Evolutionary conservation across 1,284 basidiomycete genomes (phyloP), one percentile per base, ranked within the genome.

Genomic region (Irpex sp.): DNA sequence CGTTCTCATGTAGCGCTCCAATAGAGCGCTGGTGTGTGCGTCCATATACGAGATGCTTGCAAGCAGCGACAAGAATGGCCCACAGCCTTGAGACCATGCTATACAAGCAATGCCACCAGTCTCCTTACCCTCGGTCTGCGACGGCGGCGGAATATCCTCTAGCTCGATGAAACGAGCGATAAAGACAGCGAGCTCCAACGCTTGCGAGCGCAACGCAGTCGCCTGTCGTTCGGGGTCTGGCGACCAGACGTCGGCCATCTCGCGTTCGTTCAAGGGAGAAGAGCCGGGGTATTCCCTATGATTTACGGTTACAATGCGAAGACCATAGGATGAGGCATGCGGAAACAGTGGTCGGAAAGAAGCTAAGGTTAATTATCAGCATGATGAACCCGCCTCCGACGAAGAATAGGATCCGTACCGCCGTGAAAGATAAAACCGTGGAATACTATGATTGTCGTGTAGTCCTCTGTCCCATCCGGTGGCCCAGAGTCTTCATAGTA

Each of bases 381-480:
- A 19, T 51, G 26, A 31, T 26, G 26, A 31, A 19, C 9, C 50
- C 5, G 19, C 9, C 19, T 51, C 4, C 19, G 19, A 19, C 6
- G 19, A 15, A 11, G 17, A 15, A 57, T 31, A 61, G 31, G 31
- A 33, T 1, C 31, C 67, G 56, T 55, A 69, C 68, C 65, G 17
- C 65, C 51, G 53, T 69, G 64, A 57, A 66, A 67, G 13, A 62
- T 26, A 8, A 63, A 53, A 11, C 68, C 68, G 43, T 68, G 67
- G 8, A 67, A 47, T 4, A 68, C 6, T 15, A 69, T 54, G 13
- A 68, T 19, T 5, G 68, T 69, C 15, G 57, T 57, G 43, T 69
- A 69, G 47, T 37, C 49, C 2, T 56, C n/a, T n/a, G 43, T 31
- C 9, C 37, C 51, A 15, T 2, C 8, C 6, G 68, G 67, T 11